Evolutionary conservation across 1,284 basidiomycete species (phyloP).

Genomic region (Ustilago crameri): DNA sequence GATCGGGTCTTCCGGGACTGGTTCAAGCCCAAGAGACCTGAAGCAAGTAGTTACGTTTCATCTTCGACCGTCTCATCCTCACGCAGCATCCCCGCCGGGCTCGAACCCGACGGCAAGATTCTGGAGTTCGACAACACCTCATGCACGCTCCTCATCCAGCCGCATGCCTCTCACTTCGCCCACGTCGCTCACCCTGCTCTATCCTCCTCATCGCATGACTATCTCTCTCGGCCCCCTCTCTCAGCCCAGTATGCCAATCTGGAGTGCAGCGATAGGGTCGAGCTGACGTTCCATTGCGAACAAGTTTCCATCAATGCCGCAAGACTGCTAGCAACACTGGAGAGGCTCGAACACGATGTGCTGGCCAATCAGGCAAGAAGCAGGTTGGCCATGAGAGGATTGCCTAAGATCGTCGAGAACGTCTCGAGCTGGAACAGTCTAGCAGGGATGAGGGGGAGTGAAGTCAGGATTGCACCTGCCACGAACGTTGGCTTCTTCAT

Average conservation of each 20-base stretch:
- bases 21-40: slow-evolving; percentile 29
- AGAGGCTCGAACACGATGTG: slow-evolving; percentile 49
- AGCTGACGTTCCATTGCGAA: slow-evolving; percentile 53
- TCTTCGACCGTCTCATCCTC: neutral
- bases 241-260: slow-evolving; percentile 28
- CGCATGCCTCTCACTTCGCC: slow-evolving; percentile 32
- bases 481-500: slow-evolving; percentile 21
- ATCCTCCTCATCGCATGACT: slow-evolving; percentile 42
- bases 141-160: slow-evolving; percentile 50
- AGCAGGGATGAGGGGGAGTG: neutral
- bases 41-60: neutral
- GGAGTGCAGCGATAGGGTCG: slow-evolving; percentile 28
- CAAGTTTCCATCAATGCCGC: slow-evolving; percentile 46
- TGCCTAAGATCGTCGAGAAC: slow-evolving; percentile 24
- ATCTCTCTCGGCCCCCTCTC: slow-evolving; percentile 42
- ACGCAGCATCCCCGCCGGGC: neutral
- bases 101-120: slow-evolving; percentile 13
- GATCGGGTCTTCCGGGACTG: slow-evolving; percentile 58
- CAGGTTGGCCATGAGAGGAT: slow-evolving; percentile 1
- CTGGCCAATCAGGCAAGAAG: slow-evolving; percentile 24
- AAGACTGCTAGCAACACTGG: slow-evolving; percentile 36
- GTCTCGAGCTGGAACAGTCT: neutral
- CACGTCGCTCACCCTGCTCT: slow-evolving; percentile 43
- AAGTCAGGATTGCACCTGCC: neutral
- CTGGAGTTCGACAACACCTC: slow-evolving; percentile 55